Conservation (phyloP, 2,329 filamentous ascomycete species). For the Penicillium olsonii region DNA sequence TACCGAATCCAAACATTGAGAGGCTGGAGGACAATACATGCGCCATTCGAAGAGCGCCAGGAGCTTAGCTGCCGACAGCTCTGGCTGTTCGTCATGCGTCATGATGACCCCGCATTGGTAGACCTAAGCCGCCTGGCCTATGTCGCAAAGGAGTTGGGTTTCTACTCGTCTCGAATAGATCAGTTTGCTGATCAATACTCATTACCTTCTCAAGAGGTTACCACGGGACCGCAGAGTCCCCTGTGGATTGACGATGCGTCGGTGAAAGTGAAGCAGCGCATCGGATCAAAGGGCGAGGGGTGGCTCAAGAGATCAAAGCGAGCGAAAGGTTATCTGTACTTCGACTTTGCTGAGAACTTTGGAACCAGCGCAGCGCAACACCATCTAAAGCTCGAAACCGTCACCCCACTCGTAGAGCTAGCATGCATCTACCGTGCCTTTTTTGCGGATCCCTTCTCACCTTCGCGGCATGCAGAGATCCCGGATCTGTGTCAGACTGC, state of each 20-base stretch:
- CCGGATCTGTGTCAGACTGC: neutral
- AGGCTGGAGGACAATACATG: conserved; percentile 1
- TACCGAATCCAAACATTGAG: neutral
- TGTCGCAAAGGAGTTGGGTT: neutral
- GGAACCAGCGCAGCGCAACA: neutral
- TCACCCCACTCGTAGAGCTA: neutral
- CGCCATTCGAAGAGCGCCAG: conserved; percentile 1
- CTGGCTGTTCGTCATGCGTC: conserved; percentile 2
- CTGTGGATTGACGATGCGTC: neutral
- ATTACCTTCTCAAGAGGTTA: neutral
- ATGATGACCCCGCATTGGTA: neutral
- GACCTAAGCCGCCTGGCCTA: neutral
- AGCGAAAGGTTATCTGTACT: neutral
- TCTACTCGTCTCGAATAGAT: neutral
- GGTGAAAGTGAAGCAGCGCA: neutral
- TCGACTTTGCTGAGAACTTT: neutral
- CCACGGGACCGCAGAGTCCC: neutral
- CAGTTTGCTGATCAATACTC: neutral
- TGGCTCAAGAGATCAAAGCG: neutral
- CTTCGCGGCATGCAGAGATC: neutral
- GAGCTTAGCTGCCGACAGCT: conserved; percentile 2
- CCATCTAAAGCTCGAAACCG: neutral
- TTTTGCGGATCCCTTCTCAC: neutral
- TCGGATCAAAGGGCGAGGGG: neutral
- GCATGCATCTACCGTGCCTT: conserved; percentile 4